A percentile compares a stretch with the other conserved stretches of the same genome.
Conservation (phyloP, 306 rosid genomes). For the Nissolia schottii region DNA sequence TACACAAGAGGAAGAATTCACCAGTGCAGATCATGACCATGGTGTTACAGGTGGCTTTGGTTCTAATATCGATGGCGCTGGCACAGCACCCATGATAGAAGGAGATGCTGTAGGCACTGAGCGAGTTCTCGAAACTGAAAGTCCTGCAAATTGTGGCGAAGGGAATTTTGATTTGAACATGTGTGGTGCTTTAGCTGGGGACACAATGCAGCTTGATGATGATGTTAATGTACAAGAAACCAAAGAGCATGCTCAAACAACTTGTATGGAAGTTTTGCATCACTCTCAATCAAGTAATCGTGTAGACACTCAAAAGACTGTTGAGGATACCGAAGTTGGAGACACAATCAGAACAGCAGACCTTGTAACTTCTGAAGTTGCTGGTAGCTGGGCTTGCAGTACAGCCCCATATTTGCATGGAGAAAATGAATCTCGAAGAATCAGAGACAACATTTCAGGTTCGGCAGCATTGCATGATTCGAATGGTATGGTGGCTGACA, state of each 20-base stretch:
- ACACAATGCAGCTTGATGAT: conserved; percentile 71
- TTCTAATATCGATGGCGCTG: conserved; percentile 60
- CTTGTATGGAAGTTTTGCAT: conserved; percentile 35
- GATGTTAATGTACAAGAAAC: conserved; percentile 57
- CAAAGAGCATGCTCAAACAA: conserved; percentile 44
- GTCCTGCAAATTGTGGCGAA: conserved; percentile 50
- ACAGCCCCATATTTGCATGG: conserved; percentile 71
- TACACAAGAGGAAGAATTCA: conserved; percentile 78
- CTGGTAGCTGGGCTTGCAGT: conserved; percentile 93
- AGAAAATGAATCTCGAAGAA: conserved; percentile 62
- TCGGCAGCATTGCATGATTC: conserved; percentile 48
- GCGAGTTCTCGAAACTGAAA: conserved; percentile 66
- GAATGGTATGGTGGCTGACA: conserved; percentile 47
- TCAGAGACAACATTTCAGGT: conserved; percentile 45
- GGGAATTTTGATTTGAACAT: conserved; percentile 51
- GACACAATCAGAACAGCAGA: conserved; percentile 61
- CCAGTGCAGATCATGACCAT: conserved; percentile 57
- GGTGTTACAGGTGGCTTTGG: conserved; percentile 66
- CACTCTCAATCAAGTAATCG: conserved; percentile 49
- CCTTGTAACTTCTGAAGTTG: conserved; percentile 88
- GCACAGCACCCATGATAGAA: conserved; percentile 39
- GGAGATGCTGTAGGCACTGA: conserved; percentile 68
- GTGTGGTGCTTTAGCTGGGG: conserved; percentile 42
- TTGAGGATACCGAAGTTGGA: conserved; percentile 60
- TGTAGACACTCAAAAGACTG: conserved; percentile 35